Evolutionary conservation across 495 filamentous ascomycete species (phyloP).

Genomic region (Penicillium lividum): DNA sequence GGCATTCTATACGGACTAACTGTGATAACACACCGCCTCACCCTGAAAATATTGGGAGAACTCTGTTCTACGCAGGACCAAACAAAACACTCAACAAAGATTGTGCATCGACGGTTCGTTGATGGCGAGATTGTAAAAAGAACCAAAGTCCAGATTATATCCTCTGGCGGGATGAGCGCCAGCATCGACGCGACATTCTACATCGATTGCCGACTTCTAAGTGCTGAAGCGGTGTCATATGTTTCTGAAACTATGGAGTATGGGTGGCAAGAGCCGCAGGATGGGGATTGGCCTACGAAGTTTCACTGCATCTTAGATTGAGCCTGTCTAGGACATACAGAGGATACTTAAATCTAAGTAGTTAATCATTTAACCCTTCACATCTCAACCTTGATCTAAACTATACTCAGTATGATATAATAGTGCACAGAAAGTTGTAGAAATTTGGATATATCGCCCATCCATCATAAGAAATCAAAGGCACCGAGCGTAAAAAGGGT

Average conservation of each 20-base stretch:
- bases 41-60: constrained; percentile 65
- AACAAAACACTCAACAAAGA: constrained; percentile 1
- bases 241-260: constrained; percentile 65
- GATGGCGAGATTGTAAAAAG: constrained; percentile 62
- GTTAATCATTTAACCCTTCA: too few relatives aligned
- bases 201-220: constrained; percentile 69
- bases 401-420: too few relatives aligned
- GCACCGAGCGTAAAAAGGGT: too few relatives aligned
- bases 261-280: constrained; percentile 66
- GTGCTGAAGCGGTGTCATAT: constrained; percentile 63
- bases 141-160: constrained; percentile 73
- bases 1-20: constrained; percentile 68
- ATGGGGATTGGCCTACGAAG: constrained; percentile 31
- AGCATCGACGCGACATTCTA: constrained; percentile 77
- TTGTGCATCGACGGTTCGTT: constrained; percentile 74
- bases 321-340: neutral
- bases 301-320: constrained; percentile 9
- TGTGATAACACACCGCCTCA: constrained; percentile 69
- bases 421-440: too few relatives aligned
- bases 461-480: too few relatives aligned
- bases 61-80: constrained; percentile 36
- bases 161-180: constrained; percentile 67
- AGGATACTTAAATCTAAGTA: too few relatives aligned
- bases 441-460: too few relatives aligned
- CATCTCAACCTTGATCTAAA: too few relatives aligned